Conservation (phyloP, 169 alveolate species). For the Amoebophrya sp. region DNA sequence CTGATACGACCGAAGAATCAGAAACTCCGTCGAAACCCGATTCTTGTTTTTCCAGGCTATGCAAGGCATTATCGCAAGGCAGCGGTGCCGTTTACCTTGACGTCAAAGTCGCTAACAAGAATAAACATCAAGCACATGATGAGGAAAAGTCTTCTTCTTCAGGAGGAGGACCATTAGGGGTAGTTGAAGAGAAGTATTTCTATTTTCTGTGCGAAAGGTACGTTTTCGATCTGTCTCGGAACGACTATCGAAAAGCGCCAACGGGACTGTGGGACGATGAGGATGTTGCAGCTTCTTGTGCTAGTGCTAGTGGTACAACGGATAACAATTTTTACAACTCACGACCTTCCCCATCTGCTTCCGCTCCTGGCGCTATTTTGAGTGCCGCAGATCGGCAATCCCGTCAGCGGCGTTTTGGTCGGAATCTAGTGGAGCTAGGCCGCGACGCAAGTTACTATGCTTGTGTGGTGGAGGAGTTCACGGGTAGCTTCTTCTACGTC, state of each 20-base stretch:
- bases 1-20: neutral
- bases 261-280: neutral
- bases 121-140: too few relatives aligned
- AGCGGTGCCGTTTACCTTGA: neutral
- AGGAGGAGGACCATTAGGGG: neutral
- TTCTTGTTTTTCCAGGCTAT: neutral
- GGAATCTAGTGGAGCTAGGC: neutral
- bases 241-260: neutral
- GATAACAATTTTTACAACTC: too few relatives aligned
- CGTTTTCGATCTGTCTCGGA: neutral
- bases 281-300: too few relatives aligned
- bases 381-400: neutral
- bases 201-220: neutral
- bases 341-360: too few relatives aligned
- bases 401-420: neutral
- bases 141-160: too few relatives aligned
- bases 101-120: too few relatives aligned
- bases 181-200: neutral
- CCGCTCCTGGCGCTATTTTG: too few relatives aligned
- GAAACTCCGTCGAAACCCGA: neutral
- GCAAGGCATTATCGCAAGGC: neutral
- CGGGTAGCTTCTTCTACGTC: slow-evolving; percentile 17
- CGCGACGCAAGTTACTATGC: neutral
- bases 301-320: too few relatives aligned
- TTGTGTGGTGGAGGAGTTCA: neutral